These are phyloP conservation scores for Pseudozyma flocculosa DNA, from an alignment of 1,284 basidiomycete species.

Conservation along the genomic window DNA sequence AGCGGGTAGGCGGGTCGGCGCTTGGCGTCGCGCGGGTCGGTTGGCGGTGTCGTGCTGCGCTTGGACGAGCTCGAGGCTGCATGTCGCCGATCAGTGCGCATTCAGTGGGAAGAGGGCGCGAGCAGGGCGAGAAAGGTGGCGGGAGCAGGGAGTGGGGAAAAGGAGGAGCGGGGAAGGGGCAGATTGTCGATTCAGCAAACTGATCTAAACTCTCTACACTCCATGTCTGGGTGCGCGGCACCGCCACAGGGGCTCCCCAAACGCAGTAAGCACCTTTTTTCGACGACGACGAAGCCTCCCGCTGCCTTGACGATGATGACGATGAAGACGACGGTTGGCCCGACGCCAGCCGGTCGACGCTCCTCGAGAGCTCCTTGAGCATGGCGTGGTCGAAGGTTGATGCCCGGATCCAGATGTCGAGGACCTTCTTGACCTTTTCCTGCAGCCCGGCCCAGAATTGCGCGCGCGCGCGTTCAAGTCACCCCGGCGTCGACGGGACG, in stretches of 20 bases:
- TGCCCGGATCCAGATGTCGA: slow-evolving; percentile 43
- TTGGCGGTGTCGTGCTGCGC: slow-evolving; percentile 1
- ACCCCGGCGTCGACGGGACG: too few species aligned
- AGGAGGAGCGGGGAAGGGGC: too few species aligned
- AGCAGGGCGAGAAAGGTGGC: too few species aligned
- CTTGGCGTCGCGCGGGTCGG: neutral
- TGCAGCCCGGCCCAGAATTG: slow-evolving; percentile 3
- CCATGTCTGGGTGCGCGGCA: too few species aligned
- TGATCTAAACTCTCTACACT: too few species aligned
- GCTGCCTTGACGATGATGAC: neutral
- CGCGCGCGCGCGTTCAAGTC: too few species aligned
- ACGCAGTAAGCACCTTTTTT: neutral
- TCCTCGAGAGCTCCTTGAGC: slow-evolving; percentile 16
- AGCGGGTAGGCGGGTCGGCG: neutral
- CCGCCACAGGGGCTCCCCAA: too few species aligned
- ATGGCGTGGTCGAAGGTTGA: slow-evolving; percentile 28
- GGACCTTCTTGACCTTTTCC: slow-evolving; percentile 44
- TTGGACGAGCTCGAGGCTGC: too few species aligned
- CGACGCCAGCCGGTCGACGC: neutral
- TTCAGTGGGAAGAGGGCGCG: too few species aligned
- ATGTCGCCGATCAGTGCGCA: too few species aligned
- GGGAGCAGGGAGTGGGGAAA: too few species aligned
- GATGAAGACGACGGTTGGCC: neutral
- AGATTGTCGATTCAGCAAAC: neutral
- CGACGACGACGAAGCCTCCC: neutral